phyloP scores from a whole-genome alignment of 2,329 filamentous ascomycete genomes.

The Pestalotiopsis sp. region DNA sequence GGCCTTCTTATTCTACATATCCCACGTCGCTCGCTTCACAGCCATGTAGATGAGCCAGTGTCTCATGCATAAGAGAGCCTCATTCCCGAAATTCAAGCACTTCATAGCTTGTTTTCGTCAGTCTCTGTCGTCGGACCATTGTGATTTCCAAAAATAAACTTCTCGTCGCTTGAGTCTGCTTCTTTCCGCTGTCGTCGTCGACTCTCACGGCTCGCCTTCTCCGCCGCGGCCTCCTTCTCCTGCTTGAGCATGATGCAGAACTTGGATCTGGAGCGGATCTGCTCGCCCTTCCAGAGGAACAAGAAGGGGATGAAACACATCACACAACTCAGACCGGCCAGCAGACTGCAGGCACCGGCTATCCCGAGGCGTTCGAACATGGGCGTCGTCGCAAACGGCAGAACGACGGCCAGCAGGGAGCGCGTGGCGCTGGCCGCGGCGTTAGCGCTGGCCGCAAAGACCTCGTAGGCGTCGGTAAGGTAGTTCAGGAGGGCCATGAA shows the following conservation, averaged over 20 bases:
- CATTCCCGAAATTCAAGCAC: not conserved
- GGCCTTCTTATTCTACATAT: too few relatives aligned
- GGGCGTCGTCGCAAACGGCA: constrained; percentile 57
- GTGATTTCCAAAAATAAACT: not conserved
- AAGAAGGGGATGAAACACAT: constrained; percentile 55
- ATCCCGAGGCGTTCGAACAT: constrained; percentile 54
- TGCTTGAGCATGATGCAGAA: constrained; percentile 65
- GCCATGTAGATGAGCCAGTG: not conserved
- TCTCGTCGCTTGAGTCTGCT: not conserved
- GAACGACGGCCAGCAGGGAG: constrained; percentile 53
- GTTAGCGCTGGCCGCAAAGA: constrained; percentile 61
- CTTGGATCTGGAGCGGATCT: constrained; percentile 57
- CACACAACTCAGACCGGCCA: constrained; percentile 51
- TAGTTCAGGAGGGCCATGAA: constrained; percentile 67
- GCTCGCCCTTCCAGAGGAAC: constrained; percentile 57
- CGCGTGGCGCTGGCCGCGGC: constrained; percentile 53
- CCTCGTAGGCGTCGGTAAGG: constrained; percentile 68
- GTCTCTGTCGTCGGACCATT: not conserved
- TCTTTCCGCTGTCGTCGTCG: not conserved
- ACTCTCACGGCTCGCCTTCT: not conserved
- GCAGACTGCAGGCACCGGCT: constrained; percentile 52
- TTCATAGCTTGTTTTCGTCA: not conserved
- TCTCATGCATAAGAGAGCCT: not conserved
- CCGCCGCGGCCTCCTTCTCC: constrained; percentile 37
- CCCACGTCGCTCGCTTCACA: not conserved